Evolutionary conservation across 1,139 yeast genomes (phyloP).

Genomic region (Candida sp.): DNA sequence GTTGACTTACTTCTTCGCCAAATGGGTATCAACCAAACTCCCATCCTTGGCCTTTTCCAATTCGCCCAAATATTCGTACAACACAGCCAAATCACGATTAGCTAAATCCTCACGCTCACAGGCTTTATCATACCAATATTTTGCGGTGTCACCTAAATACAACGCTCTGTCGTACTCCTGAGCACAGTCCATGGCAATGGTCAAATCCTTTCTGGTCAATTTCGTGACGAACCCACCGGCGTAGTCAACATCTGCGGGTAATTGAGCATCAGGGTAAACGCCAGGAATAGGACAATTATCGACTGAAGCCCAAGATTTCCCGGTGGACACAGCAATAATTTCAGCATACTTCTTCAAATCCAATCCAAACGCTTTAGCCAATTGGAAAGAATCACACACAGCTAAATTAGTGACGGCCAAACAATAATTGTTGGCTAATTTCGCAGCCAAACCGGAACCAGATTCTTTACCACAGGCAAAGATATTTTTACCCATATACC

Average conservation of each 20-base stretch:
- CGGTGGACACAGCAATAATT: slow-evolving; percentile 56
- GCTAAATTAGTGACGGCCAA: slow-evolving; percentile 59
- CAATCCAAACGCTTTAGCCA: slow-evolving; percentile 54
- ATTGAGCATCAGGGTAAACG: slow-evolving; percentile 37
- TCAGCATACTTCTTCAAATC: slow-evolving; percentile 48
- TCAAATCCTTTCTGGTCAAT: slow-evolving; percentile 55
- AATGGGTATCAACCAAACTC: slow-evolving; percentile 9
- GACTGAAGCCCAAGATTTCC: slow-evolving; percentile 59
- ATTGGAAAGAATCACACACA: slow-evolving; percentile 57
- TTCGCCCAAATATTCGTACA: slow-evolving; percentile 44
- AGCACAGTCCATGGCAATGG: slow-evolving; percentile 52
- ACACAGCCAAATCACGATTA: slow-evolving; percentile 42
- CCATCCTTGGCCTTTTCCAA: slow-evolving; percentile 16
- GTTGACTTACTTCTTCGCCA: slow-evolving; percentile 6
- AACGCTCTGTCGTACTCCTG: slow-evolving; percentile 29
- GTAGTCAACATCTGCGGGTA: slow-evolving; percentile 49
- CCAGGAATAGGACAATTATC: slow-evolving; percentile 61
- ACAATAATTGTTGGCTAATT: slow-evolving; percentile 55
- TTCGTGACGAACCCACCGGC: slow-evolving; percentile 54
- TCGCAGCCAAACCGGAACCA: slow-evolving; percentile 59
- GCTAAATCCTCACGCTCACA: slow-evolving; percentile 43
- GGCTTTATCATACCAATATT: slow-evolving; percentile 44
- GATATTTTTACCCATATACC: slow-evolving; percentile 50
- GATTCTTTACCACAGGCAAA: slow-evolving; percentile 52
- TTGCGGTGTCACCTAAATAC: slow-evolving; percentile 40